Percentiles rank a stretch among this genome's conserved stretches.
These are phyloP conservation scores for Silene uniflora DNA, from an alignment of 148 eudicot genomes.

Conservation along the genomic window DNA sequence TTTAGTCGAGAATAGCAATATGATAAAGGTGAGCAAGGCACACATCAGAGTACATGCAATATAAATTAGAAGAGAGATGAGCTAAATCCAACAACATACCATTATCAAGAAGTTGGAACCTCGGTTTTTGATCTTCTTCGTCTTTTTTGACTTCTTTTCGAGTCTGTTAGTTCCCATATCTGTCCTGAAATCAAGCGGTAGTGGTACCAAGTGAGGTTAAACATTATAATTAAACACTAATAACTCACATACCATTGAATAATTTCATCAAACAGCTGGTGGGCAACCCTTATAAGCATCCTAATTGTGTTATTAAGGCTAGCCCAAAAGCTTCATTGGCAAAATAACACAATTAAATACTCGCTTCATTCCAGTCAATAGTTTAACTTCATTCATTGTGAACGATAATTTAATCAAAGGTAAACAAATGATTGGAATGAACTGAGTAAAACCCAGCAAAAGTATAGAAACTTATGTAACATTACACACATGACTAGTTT, in stretches of 20 bases:
- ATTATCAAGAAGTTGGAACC: background rate
- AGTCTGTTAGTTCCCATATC: slow-evolving; percentile 23
- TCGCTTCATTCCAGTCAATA: no score
- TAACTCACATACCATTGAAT: background rate
- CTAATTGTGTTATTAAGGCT: no score
- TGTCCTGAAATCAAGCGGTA: background rate
- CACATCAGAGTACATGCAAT: no score
- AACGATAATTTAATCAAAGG: no score
- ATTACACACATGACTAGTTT: no score
- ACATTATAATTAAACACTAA: background rate
- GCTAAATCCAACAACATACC: slow-evolving; percentile 14
- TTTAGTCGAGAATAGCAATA: no score
- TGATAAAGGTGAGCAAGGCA: background rate
- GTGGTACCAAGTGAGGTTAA: background rate
- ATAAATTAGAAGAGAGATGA: background rate
- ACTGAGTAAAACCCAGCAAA: no score
- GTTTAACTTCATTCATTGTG: background rate
- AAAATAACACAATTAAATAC: background rate
- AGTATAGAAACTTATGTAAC: no score
- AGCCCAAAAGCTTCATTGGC: background rate
- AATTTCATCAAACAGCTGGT: slow-evolving; percentile 7
- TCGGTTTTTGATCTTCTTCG: slow-evolving; percentile 14
- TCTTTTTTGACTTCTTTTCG: slow-evolving; percentile 19
- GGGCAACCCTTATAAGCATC: background rate
- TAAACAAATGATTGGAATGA: no score